Conservation (phyloP, 192 early-diverging fungal species). For the Lunasporangiospora selenospora region DNA sequence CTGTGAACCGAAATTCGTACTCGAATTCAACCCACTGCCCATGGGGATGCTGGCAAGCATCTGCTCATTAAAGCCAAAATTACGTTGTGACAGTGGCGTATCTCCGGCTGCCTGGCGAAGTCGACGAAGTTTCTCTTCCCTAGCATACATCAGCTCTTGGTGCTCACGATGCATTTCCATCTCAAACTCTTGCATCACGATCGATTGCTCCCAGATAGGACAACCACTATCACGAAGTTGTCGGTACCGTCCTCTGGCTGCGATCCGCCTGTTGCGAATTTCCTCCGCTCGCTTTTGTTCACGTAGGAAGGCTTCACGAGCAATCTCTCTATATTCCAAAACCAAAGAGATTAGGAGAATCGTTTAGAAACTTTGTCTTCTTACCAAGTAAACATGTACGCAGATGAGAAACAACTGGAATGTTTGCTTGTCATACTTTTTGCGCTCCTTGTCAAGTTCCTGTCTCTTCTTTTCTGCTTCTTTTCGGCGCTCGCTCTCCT, state of each 20-base stretch:
- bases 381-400: no score
- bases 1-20: no score
- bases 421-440: conserved; percentile 13
- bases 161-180: background rate
- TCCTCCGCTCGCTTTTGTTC: conserved; percentile 24
- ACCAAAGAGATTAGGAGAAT: no score
- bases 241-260: conserved; percentile 7
- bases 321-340: conserved; percentile 15
- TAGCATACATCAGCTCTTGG: background rate
- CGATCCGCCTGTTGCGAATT: conserved; percentile 10
- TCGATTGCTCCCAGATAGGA: conserved; percentile 14
- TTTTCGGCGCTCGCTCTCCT: conserved; percentile 28
- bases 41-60: no score
- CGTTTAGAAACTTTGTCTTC: no score
- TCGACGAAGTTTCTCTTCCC: conserved; percentile 7
- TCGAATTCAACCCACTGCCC: no score
- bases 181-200: conserved; percentile 34
- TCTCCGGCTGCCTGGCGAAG: background rate
- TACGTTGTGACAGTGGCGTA: no score
- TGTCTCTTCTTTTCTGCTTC: conserved; percentile 8
- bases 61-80: no score
- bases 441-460: conserved; percentile 25
- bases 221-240: conserved; percentile 4
- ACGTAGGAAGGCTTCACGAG: conserved; percentile 21
- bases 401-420: no score